Evolutionary conservation across 2,329 filamentous ascomycete genomes (phyloP).

Genomic region (Colletotrichum caudatum): DNA sequence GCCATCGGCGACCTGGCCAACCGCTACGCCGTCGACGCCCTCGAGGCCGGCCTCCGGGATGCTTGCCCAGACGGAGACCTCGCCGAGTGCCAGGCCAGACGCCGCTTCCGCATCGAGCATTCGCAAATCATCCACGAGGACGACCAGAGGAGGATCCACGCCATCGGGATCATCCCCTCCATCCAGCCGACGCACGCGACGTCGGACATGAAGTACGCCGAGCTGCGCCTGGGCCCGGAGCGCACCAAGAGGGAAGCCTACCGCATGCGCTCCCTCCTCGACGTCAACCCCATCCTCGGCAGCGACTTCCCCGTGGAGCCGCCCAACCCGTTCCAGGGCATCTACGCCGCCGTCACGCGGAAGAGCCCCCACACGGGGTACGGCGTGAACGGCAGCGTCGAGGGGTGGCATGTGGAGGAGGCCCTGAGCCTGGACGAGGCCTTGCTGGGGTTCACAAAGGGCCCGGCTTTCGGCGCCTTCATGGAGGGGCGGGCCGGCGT

Average conservation of each 20-base stretch:
- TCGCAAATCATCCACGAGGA: conserved; percentile 76
- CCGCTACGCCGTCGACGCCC: conserved; percentile 72
- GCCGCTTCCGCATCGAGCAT: conserved; percentile 77
- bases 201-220: conserved; percentile 77
- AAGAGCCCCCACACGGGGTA: conserved; percentile 68
- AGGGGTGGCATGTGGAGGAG: conserved; percentile 72
- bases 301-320: conserved; percentile 81
- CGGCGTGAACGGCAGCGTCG: conserved; percentile 58
- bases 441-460: conserved; percentile 51
- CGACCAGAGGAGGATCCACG: conserved; percentile 70
- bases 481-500: conserved; percentile 69
- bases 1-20: conserved; percentile 79
- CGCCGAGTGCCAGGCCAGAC: conserved; percentile 63
- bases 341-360: conserved; percentile 75
- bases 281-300: conserved; percentile 68
- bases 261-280: conserved; percentile 72
- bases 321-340: conserved; percentile 74
- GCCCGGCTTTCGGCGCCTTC: conserved; percentile 52
- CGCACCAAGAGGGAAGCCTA: conserved; percentile 71
- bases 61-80: conserved; percentile 61
- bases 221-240: conserved; percentile 66
- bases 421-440: conserved; percentile 70
- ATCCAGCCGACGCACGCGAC: conserved; percentile 81
- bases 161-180: conserved; percentile 73
- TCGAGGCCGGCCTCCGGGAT: conserved; percentile 66